These are phyloP conservation scores for Zancudomyces culisetae DNA, from an alignment of 371 early-diverging fungal species.

Conservation along the genomic window DNA sequence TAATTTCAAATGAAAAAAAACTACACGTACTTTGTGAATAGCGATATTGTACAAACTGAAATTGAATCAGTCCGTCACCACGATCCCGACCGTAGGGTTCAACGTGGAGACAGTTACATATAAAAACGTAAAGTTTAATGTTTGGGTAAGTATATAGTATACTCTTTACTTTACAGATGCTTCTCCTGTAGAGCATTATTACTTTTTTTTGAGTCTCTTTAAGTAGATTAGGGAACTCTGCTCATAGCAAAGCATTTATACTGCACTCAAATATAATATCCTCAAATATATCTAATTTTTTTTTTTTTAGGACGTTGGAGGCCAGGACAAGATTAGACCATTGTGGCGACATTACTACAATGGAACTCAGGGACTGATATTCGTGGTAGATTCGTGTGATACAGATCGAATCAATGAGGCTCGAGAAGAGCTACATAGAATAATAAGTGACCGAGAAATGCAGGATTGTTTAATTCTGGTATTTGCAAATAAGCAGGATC, in stretches of 20 bases:
- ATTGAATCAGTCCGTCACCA: constrained; percentile 63
- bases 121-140: constrained; percentile 79
- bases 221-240: no score
- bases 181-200: no score
- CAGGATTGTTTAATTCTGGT: constrained; percentile 57
- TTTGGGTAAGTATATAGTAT: constrained; percentile 55
- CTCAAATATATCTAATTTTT: no score
- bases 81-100: constrained; percentile 78
- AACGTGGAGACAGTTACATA: constrained; percentile 75
- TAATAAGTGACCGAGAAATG: constrained; percentile 68
- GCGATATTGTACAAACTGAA: constrained; percentile 80
- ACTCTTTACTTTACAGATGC: not conserved
- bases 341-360: constrained; percentile 79
- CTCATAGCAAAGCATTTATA: no score
- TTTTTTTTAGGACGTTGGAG: constrained; percentile 55
- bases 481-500: constrained; percentile 78
- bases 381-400: constrained; percentile 74
- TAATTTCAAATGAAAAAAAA: no score
- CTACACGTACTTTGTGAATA: no score
- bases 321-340: constrained; percentile 77
- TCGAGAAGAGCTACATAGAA: constrained; percentile 57
- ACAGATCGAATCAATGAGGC: constrained; percentile 69
- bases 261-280: no score
- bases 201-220: no score
- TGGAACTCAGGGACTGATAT: constrained; percentile 69